Percentiles rank a stretch among this genome's conserved stretches.
phyloP scores from a whole-genome alignment of 306 rosid genomes.

The Cucumis melo region DNA sequence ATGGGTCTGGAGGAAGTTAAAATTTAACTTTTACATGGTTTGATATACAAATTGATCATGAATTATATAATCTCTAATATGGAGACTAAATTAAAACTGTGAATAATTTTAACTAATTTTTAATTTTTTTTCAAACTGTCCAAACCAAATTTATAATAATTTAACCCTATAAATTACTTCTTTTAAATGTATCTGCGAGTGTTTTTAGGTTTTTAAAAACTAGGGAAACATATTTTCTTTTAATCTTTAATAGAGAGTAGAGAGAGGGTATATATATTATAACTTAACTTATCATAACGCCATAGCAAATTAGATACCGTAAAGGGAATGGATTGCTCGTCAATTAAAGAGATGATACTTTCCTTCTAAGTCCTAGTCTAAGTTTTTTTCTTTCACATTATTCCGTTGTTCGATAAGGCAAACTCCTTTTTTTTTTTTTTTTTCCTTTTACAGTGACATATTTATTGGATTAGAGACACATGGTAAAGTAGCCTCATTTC shows the following conservation, averaged over 20 bases:
- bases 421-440: not conserved
- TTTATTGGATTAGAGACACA: not conserved
- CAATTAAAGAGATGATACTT: not conserved
- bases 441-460: not conserved
- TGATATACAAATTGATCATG: too few species aligned
- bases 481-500: not conserved
- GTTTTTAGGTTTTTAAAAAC: too few species aligned
- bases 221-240: too few species aligned
- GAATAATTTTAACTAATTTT: too few species aligned
- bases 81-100: too few species aligned
- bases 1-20: too few species aligned
- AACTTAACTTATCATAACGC: not conserved
- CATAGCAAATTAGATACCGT: not conserved
- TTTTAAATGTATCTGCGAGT: not conserved
- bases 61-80: too few species aligned
- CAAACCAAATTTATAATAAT: too few species aligned
- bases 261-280: not conserved
- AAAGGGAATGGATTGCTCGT: not conserved
- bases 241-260: too few species aligned
- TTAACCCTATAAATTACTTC: not conserved
- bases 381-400: not conserved
- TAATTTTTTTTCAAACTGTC: too few species aligned
- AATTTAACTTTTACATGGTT: too few species aligned
- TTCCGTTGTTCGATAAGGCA: not conserved
- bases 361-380: not conserved